These are phyloP conservation scores for Erigeron canadensis DNA, from an alignment of 129 eudicot species.

Conservation along the genomic window DNA sequence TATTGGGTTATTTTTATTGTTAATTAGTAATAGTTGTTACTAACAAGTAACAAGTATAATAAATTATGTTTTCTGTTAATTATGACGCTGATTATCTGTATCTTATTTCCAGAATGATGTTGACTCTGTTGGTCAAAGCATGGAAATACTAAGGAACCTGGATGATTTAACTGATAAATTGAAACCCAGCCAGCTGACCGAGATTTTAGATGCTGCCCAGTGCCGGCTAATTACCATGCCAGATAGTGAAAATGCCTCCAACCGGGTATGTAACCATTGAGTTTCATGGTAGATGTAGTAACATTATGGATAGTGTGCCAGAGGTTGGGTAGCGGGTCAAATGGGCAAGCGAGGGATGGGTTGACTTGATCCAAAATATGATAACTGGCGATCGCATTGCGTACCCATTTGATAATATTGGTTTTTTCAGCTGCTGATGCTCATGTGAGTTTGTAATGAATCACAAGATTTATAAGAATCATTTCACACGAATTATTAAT, in stretches of 20 bases:
- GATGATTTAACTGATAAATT: constrained; percentile 53
- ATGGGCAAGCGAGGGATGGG: too few species aligned
- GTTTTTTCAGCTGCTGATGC: not conserved
- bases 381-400: not conserved
- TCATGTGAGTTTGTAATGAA: not conserved
- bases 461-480: too few species aligned
- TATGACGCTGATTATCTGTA: too few species aligned
- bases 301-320: too few species aligned
- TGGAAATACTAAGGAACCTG: constrained; percentile 59
- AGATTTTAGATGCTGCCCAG: constrained; percentile 65
- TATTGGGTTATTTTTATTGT: not conserved
- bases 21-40: not conserved
- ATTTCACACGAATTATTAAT: not conserved
- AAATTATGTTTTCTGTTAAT: too few species aligned
- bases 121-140: constrained; percentile 54
- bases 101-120: constrained; percentile 51
- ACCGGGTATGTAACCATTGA: too few species aligned
- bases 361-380: not conserved
- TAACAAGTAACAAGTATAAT: too few species aligned
- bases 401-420: not conserved
- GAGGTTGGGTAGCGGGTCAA: too few species aligned
- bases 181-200: constrained; percentile 72
- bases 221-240: constrained; percentile 78
- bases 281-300: too few species aligned
- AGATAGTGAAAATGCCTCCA: too few species aligned